Base-by-base conservation (phyloP, 331 rosid genomes). In the Acacia pycnantha region DNA sequence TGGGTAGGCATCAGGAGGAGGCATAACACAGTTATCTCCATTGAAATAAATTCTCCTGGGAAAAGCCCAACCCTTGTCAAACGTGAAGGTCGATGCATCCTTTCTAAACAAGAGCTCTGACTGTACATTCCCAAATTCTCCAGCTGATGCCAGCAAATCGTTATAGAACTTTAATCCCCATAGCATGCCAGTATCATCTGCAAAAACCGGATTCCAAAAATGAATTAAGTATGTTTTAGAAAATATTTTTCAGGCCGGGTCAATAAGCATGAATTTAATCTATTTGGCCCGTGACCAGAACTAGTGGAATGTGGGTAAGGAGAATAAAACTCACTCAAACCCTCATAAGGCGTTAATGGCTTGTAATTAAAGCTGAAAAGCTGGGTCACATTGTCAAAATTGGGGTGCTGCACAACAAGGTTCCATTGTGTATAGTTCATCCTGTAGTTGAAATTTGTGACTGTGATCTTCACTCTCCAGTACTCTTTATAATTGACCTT, bases 1-100 rank as follows among this genome's bases (percentile, higher is more conserved):
- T 14, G 94, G 94, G 81, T 91, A 91, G 84, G 92, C 76, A 86
- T 91, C 94, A 22, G 94, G 94, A 58, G 94, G 91, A 54, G 94
- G 94, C 94, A 91, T 89, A 64, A 91, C 94, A 79, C 94, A 91
- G 73, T 91, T 91, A 82, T 91, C 94, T 19, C 94, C 94, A 33
- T 91, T 91, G 74, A 91, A 91, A 81, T 91, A 91, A 76, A 91
- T 79, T 65, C 94, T 91, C 77, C 94, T 83, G n/a, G 94, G 94
- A 79, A 91, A 91, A 84, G 92, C 94, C 94, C 94, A 91, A 44
- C 94, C 94, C 80, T 91, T 91, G 56, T 91, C 94, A 9, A 89
- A 87, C 61, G 92, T 87, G 81, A 91, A 91, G 62, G 92, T 89
- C 46, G 90, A 84, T 43, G 68, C 11, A 72, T 89, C 94, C 74